Evolutionary conservation across 768 basidiomycete species (phyloP), one percentile per base, ranked within the genome.

Genomic region (Paxillus ammoniavirescens): DNA sequence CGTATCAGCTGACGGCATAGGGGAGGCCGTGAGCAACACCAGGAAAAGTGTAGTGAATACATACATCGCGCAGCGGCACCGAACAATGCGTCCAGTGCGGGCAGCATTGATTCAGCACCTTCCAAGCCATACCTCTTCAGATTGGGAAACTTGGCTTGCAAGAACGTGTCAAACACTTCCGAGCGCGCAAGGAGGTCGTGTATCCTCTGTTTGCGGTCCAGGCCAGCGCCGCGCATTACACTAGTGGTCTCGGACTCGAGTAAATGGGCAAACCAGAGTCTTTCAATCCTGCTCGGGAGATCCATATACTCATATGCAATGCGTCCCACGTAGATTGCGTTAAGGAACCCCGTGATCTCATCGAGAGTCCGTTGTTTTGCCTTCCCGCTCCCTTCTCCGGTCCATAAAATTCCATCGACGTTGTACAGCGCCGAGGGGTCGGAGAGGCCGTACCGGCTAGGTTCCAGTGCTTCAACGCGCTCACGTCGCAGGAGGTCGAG

Each of bases 231-330:
- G 2, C 69, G 58, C 0, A 72, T 63, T 2, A 69, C 70, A 1
- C 65, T 63, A 23, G 70, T 68, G 4, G 71, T 49, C 47, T 64
- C 63, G 12, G 70, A 84, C 71, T 97, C 94, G 8, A 97, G 77
- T 14, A 91, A 75, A 62, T 89, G 86, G 1, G 91, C 88, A 72
- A 94, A 94, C 92, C 92, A 96, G 5, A 90, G 76, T 0, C 91
- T 80, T 70, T 93, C 92, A 0, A 85, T 88, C 73, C 91, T 92
- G 54, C 82, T 86, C 0, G 89, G 86, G 12, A 89, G 87, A 68
- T 94, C 91, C 89, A 92, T 91, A 54, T 86, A 93, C 79, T 97
- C 94, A 63, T 94, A 91, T 1, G 89, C 93, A 59, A 97, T 91
- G 21, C 82, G 82, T 2, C 87, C 89, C 28, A 91, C 88, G 64